Percentiles rank a stretch among this genome's conserved stretches.
phyloP scores from a whole-genome alignment of 345 rosid genomes.

The Litchi chinensis region DNA sequence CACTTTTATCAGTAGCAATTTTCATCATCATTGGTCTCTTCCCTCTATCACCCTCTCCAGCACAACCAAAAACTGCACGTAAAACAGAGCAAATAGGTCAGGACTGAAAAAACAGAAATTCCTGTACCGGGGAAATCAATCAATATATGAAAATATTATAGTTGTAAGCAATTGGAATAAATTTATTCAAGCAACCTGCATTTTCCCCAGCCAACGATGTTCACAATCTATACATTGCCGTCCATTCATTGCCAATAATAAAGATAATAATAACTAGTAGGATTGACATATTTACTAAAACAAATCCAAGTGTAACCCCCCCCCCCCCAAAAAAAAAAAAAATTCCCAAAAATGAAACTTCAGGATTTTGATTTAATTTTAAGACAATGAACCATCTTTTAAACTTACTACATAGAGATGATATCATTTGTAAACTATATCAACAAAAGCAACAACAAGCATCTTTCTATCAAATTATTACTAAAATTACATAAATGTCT shows the following conservation, averaged over 20 bases:
- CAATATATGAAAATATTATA: not conserved
- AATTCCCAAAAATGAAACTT: not conserved
- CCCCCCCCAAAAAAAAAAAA: not conserved
- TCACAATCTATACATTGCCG: not conserved
- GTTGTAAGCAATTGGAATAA: not conserved
- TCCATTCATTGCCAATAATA: too few relatives aligned
- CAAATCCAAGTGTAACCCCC: not conserved
- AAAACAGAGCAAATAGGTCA: slow-evolving; percentile 16
- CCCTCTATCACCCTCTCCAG: slow-evolving; percentile 80
- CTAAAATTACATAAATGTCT: not conserved
- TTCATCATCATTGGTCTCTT: slow-evolving; percentile 88
- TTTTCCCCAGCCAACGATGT: not conserved
- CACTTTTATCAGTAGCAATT: slow-evolving; percentile 89
- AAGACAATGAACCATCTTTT: not conserved
- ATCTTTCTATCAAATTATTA: not conserved
- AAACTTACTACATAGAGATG: not conserved
- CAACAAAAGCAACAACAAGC: not conserved
- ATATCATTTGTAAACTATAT: not conserved
- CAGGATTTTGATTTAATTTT: not conserved
- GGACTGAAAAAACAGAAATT: not conserved
- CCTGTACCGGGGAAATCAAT: not conserved
- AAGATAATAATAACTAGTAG: too few relatives aligned
- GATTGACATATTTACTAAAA: too few relatives aligned
- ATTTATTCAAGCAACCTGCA: not conserved
- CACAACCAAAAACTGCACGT: slow-evolving; percentile 73